Percentiles rank a stretch among this genome's conserved stretches.
These are phyloP conservation scores for Pseudozyma hubeiensis DNA, from an alignment of 1,284 basidiomycete species.

Conservation along the genomic window DNA sequence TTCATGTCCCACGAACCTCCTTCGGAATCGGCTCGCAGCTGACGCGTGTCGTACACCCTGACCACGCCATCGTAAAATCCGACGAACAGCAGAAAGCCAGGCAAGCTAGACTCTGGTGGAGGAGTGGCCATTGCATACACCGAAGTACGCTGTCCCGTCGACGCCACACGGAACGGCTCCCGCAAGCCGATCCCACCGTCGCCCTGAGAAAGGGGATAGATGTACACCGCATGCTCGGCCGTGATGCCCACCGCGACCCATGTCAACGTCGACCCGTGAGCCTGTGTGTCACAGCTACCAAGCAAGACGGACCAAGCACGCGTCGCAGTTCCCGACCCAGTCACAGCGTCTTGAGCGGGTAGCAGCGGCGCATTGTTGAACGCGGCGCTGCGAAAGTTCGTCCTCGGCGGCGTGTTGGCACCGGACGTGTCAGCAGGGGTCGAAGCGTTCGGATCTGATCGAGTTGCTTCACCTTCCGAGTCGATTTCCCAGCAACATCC, in stretches of 20 bases:
- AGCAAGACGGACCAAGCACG: constrained; percentile 42
- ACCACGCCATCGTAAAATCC: constrained; percentile 50
- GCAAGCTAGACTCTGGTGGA: constrained; percentile 11
- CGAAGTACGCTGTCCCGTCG: constrained; percentile 9
- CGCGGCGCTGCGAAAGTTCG: constrained; percentile 25
- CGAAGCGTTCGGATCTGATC: neutral
- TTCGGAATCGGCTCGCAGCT: neutral
- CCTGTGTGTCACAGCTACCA: neutral
- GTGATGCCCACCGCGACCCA: constrained; percentile 39
- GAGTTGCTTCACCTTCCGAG: neutral
- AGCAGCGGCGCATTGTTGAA: constrained; percentile 36
- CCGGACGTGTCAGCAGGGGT: constrained; percentile 5
- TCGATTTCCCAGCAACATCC: constrained; percentile 9
- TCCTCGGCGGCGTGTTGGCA: constrained; percentile 16
- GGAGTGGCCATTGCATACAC: constrained; percentile 39
- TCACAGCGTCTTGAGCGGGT: neutral
- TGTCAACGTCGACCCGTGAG: neutral
- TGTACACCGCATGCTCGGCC: constrained; percentile 25
- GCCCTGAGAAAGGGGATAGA: constrained; percentile 16
- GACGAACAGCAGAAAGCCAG: constrained; percentile 40
- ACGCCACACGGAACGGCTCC: constrained; percentile 22
- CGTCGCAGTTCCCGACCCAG: neutral
- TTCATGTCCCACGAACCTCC: constrained; percentile 1
- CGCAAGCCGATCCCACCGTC: neutral
- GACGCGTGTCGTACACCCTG: constrained; percentile 46